A percentile compares a stretch with the other conserved stretches of the same genome.
These are phyloP conservation scores for Ascochyta viciae-villosae DNA, from an alignment of 2,329 filamentous ascomycete species.

Conservation along the genomic window DNA sequence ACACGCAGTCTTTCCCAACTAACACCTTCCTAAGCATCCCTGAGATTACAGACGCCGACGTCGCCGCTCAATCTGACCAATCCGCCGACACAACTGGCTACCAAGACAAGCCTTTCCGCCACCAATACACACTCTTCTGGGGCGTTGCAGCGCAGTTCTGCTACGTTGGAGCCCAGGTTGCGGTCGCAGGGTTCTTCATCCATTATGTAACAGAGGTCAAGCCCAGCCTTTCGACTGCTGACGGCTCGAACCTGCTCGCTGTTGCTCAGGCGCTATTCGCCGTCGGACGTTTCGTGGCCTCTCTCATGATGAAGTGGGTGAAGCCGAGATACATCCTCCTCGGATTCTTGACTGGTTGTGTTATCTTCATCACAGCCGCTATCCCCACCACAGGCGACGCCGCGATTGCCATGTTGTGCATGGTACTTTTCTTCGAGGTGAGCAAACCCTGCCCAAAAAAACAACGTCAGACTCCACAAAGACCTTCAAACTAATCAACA, in stretches of 20 bases:
- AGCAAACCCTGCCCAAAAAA: slow-evolving; percentile 30
- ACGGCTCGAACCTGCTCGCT: slow-evolving; percentile 51
- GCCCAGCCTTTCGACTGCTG: slow-evolving; percentile 40
- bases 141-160: slow-evolving; percentile 63
- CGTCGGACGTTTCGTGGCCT: slow-evolving; percentile 62
- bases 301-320: slow-evolving; percentile 58
- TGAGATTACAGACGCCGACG: slow-evolving; percentile 65
- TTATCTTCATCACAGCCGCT: slow-evolving; percentile 58
- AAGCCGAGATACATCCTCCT: slow-evolving; percentile 64
- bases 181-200: slow-evolving; percentile 56
- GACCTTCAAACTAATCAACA: neutral
- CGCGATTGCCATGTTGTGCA: slow-evolving; percentile 56
- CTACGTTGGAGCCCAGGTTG: slow-evolving; percentile 67
- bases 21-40: slow-evolving; percentile 50
- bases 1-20: neutral
- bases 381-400: slow-evolving; percentile 52
- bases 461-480: neutral
- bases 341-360: slow-evolving; percentile 58
- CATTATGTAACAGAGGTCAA: slow-evolving; percentile 51
- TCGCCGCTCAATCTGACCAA: slow-evolving; percentile 59
- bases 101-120: slow-evolving; percentile 55
- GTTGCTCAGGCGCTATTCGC: slow-evolving; percentile 65
- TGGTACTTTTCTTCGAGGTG: slow-evolving; percentile 65
- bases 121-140: slow-evolving; percentile 59
- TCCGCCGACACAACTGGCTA: slow-evolving; percentile 39